Base-by-base conservation (phyloP, 345 rosid genomes). In the Eucalyptus curtisii region DNA sequence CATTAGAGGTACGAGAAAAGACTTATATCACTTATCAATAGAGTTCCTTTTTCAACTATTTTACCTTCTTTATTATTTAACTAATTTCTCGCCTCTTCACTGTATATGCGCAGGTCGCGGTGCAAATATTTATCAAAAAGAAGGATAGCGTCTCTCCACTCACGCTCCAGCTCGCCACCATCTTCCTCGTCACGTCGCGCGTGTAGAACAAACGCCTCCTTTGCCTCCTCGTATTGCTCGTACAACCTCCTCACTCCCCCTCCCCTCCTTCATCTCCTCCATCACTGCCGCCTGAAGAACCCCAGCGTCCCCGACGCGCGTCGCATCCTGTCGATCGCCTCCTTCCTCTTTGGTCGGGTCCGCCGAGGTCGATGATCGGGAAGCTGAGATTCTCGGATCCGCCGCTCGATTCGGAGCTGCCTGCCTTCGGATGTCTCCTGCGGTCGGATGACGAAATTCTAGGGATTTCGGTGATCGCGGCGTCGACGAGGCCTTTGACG, bases 351-450 rank as follows among this genome's bases (percentile, higher is more conserved):
- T 31, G 11, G n/a, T 16, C 15, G 37, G n/a, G 64, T 91, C 82
- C 88, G 8, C 85, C 45, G 15, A 94, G 93, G 88, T 94, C 93
- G 20, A 95, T 93, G 15, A 91, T 88, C 1, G 94, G 95, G 82
- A 95, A 88, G 10, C 91, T 76, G 76, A 25, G 40, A 17, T 22
- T 40, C 24, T 25, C 37, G 59, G 49, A 13, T 5, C 57, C 19
- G 31, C 49, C 11, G 24, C 2, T 64, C 27, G 37, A 55, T 47
- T 87, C 44, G 55, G 25, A 55, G 30, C 6, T 57, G 61, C 13
- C 6, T 57, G 61, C 13, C 61, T 55, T 24, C 7, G 64, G 64
- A 57, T 57, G 64, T 57, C 64, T 25, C 3, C 0, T 57, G 7
- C 31, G n/a, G 13, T 57, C 31, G 88, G 25, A 84, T 11, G 88